phyloP scores from a whole-genome alignment of 176 grass and related monocot species.

The Ensete ventricosum region DNA sequence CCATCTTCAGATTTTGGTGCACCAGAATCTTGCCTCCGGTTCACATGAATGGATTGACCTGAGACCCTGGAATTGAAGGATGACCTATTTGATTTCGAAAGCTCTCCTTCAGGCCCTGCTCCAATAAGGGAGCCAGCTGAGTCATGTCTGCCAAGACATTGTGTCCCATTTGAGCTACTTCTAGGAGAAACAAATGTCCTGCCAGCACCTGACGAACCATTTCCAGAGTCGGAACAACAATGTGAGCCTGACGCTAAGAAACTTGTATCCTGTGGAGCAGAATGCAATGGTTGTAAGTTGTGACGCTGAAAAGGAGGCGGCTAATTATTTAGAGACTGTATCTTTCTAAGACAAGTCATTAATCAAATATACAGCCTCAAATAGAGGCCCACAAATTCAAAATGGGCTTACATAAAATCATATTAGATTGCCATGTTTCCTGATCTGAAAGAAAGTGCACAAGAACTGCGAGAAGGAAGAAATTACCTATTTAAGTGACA shows the following conservation, averaged over 20 bases:
- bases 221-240: slow-evolving; percentile 71
- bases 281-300: neutral
- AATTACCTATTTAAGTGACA: no score
- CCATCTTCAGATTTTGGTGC: slow-evolving; percentile 40
- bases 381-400: neutral
- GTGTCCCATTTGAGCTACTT: slow-evolving; percentile 30
- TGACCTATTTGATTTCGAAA: slow-evolving; percentile 42
- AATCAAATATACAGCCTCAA: neutral
- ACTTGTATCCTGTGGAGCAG: slow-evolving; percentile 47
- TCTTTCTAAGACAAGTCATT: neutral
- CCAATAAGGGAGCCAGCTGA: slow-evolving; percentile 41
- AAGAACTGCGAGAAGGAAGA: no score
- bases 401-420: neutral
- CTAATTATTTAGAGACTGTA: neutral
- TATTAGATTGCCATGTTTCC: no score
- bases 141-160: slow-evolving; percentile 37
- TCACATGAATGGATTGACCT: slow-evolving; percentile 27
- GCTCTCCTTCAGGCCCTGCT: slow-evolving; percentile 29
- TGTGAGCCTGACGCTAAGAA: slow-evolving; percentile 69
- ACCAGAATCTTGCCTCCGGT: slow-evolving; percentile 30
- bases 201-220: slow-evolving; percentile 37
- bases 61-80: slow-evolving; percentile 51
- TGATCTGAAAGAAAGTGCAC: no score
- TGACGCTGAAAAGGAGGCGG: neutral
- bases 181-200: slow-evolving; percentile 53